Base-by-base conservation (phyloP, 345 rosid species). In the Eucalyptus regnans region DNA sequence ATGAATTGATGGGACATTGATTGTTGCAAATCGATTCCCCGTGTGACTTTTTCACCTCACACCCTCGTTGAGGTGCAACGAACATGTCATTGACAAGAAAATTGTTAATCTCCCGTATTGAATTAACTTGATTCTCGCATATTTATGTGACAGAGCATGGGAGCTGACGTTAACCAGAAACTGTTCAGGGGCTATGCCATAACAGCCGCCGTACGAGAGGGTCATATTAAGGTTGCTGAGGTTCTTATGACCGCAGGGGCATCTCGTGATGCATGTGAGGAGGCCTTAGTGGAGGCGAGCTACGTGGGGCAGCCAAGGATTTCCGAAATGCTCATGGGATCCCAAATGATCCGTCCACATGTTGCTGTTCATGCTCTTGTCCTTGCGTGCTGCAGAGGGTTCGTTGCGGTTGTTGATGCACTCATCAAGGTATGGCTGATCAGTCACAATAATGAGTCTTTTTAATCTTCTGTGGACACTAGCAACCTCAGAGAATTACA, bases 281-380 rank as follows among this genome's bases (percentile, higher is more conserved):
- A 95, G 90, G 96, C 96, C 81, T 88, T 96, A 89, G 86, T 96
- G 89, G 96, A 96, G 91, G 93, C 97, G 1, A 91, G 97, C 92
- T 90, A 89, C 86, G 92, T 90, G 58, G 97, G 97, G 29, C 88
- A 54, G 86, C 93, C 94, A 9, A 90, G 89, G 92, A 86, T 88
- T 4, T 91, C 92, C 2, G 92, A 90, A 90, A 64, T 90, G 86
- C 92, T 95, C 71, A 91, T 95, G 95, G 90, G 87, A 60, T 92
- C 94, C 86, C 93, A 94, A 71, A 89, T 93, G 92, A 90, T 93
- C 86, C 92, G 94, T 68, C 91, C 93, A 64, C 93, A 91, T 60
- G 92, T 92, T 87, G 92, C 95, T 25, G 92, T 92, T 9, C 95
- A 90, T 80, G 96, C 95, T 66, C 94, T 95, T 79, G 93, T 94